Conservation (phyloP, 306 rosid species). For the Quercus cerris region DNA sequence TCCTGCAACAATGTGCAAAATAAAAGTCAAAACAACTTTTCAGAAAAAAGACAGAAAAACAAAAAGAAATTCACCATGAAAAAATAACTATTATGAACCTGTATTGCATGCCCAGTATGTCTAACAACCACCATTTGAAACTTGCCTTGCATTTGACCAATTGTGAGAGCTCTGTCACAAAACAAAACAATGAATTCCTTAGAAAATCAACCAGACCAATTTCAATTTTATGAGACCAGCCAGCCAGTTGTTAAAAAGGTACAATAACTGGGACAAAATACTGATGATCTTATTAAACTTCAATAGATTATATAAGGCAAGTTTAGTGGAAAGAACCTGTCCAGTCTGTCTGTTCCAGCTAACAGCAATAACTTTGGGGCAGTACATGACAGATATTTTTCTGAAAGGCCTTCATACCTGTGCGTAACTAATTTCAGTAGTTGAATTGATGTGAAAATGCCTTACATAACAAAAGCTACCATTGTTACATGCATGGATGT, state of each 20-base stretch:
- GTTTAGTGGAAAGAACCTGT: conserved; percentile 50
- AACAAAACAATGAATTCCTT: conserved; percentile 17
- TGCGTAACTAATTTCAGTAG: neutral
- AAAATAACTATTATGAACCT: conserved; percentile 39
- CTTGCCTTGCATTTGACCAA: conserved; percentile 99
- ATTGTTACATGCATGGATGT: neutral
- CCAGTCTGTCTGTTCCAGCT: conserved; percentile 97
- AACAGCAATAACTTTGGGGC: conserved; percentile 87
- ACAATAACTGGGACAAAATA: conserved; percentile 4
- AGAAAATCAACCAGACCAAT: conserved; percentile 19
- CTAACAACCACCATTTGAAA: conserved; percentile 89
- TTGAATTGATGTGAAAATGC: neutral
- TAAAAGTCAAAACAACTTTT: neutral
- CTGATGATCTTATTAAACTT: neutral
- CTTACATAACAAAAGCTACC: neutral
- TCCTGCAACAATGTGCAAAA: conserved; percentile 51
- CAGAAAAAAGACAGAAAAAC: conserved; percentile 6
- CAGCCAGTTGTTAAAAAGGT: neutral
- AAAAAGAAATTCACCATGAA: neutral
- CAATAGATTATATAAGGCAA: conserved; percentile 7
- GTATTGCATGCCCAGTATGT: conserved; percentile 95
- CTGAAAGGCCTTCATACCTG: conserved; percentile 99
- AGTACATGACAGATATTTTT: conserved; percentile 69
- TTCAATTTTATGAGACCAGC: conserved; percentile 3
- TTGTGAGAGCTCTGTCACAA: conserved; percentile 75